A percentile compares a stretch with the other conserved stretches of the same genome.
Evolutionary conservation across 768 basidiomycete genomes (phyloP).

Genomic region (Agaricus sinodeliciosus): DNA sequence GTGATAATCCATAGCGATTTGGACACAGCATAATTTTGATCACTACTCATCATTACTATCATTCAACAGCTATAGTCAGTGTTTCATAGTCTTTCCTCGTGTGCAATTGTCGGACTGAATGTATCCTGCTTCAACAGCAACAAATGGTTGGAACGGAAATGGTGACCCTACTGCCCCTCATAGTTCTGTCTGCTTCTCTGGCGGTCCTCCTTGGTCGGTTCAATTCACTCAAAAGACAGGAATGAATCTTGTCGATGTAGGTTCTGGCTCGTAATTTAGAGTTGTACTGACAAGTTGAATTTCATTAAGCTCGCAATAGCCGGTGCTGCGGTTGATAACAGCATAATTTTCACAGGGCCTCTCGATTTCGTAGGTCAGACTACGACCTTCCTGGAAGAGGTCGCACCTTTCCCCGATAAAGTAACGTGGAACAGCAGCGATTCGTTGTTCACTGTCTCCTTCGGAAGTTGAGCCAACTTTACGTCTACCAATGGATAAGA

Average conservation of each 20-base stretch:
- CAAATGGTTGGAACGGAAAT: slow-evolving; percentile 16
- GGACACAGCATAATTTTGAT: neutral
- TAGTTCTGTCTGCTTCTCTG: slow-evolving; percentile 13
- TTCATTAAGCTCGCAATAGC: slow-evolving; percentile 16
- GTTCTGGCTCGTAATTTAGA: neutral
- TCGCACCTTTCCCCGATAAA: slow-evolving; percentile 13
- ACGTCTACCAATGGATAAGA: too few relatives aligned
- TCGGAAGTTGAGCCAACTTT: slow-evolving; percentile 14
- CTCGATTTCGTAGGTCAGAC: slow-evolving; percentile 18
- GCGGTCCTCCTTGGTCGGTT: slow-evolving; percentile 18
- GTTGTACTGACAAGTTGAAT: neutral
- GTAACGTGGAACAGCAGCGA: slow-evolving; percentile 15
- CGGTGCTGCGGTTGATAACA: slow-evolving; percentile 15
- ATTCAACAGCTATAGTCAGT: slow-evolving; percentile 1
- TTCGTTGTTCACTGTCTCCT: slow-evolving; percentile 16
- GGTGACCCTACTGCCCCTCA: slow-evolving; percentile 16
- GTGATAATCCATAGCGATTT: neutral
- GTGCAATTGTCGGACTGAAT: neutral
- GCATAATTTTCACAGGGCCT: slow-evolving; percentile 16
- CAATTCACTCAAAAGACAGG: slow-evolving; percentile 14
- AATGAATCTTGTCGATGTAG: slow-evolving; percentile 15
- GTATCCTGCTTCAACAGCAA: slow-evolving; percentile 5
- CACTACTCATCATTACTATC: neutral
- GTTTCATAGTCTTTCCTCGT: neutral
- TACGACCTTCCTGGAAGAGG: slow-evolving; percentile 14